A percentile compares a stretch with the other conserved stretches of the same genome.
These are phyloP conservation scores for Onygenales sp. DNA, from an alignment of 2,329 filamentous ascomycete species.

Conservation along the genomic window DNA sequence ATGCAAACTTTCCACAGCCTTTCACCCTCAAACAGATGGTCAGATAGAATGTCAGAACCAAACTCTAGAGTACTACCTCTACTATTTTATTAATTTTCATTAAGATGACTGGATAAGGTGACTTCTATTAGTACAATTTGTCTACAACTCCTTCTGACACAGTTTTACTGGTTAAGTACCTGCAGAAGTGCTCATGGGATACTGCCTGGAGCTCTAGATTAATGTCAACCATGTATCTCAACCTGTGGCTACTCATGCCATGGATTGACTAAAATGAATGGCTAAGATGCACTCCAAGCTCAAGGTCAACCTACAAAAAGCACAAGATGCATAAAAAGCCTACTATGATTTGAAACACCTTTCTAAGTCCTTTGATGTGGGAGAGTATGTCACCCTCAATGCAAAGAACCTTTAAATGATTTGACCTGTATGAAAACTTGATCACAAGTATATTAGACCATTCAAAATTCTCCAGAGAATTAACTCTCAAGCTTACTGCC, in stretches of 20 bases:
- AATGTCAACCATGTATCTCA: not conserved
- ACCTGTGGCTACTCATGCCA: no score
- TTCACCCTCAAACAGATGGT: not conserved
- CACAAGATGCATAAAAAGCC: not conserved
- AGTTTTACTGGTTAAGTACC: not conserved
- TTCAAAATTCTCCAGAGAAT: no score
- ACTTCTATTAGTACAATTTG: conserved; percentile 11
- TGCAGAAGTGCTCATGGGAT: not conserved
- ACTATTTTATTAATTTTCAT: not conserved
- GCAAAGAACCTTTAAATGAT: no score
- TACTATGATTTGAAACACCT: not conserved
- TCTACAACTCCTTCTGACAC: conserved; percentile 6
- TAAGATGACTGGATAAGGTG: conserved; percentile 10
- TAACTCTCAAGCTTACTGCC: not conserved
- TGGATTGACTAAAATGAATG: no score
- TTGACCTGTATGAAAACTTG: no score
- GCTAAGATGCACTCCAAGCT: not conserved
- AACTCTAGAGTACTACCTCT: conserved; percentile 1
- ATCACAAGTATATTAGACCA: no score
- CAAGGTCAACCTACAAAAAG: not conserved
- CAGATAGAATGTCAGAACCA: not conserved
- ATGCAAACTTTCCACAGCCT: not conserved
- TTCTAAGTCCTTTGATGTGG: not conserved
- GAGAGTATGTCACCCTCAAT: not conserved
- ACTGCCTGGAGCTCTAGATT: not conserved